phyloP scores from a whole-genome alignment of 345 rosid species.

The Corymbia maculata region DNA sequence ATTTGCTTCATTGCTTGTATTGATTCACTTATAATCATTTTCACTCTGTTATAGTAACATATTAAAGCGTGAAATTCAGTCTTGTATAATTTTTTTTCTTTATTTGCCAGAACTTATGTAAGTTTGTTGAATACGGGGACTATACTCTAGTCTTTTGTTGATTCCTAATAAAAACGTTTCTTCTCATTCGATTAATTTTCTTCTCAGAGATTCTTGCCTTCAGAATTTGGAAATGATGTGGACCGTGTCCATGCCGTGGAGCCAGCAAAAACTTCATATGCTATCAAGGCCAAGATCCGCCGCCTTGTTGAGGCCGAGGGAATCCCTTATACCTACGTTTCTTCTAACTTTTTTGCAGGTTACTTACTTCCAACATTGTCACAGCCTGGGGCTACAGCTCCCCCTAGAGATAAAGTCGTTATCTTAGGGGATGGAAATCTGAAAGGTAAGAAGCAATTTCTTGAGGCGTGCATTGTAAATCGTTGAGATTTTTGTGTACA shows the following conservation, averaged over 20 bases:
- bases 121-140: background rate
- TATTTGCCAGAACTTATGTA: background rate
- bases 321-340: constrained; percentile 1
- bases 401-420: background rate
- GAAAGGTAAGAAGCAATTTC: background rate
- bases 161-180: background rate
- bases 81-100: background rate
- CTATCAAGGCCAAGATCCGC: background rate
- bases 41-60: background rate
- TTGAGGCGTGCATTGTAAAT: background rate
- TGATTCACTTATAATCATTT: background rate
- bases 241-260: background rate
- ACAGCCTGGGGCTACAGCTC: background rate
- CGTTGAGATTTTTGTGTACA: background rate
- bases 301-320: background rate
- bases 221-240: constrained; percentile 1
- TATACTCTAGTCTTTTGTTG: background rate
- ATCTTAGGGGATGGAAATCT: constrained; percentile 4
- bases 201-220: constrained; percentile 2
- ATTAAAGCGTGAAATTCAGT: background rate
- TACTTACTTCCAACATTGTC: background rate
- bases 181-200: background rate
- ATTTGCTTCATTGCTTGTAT: background rate
- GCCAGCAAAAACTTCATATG: background rate
- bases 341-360: background rate